Percentiles rank a stretch among this genome's conserved stretches.
These are phyloP conservation scores for Rubia tinctorum DNA, from an alignment of 305 asterid species.

Conservation along the genomic window DNA sequence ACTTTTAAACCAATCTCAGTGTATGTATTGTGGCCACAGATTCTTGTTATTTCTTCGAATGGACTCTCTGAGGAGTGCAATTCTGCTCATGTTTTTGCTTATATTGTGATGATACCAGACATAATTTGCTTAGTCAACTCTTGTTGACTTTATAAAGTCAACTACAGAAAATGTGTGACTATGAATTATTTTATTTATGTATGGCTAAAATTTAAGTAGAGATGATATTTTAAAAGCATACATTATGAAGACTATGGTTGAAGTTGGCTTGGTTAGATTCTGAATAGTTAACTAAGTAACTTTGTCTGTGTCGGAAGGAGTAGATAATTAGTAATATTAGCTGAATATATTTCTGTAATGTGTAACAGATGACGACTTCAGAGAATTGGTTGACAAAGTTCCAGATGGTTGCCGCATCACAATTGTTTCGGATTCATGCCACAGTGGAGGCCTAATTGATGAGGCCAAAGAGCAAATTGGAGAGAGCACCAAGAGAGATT, in stretches of 20 bases:
- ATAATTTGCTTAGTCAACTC: background rate
- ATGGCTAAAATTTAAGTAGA: too few species aligned
- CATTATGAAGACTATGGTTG: background rate
- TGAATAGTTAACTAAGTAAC: background rate
- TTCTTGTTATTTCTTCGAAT: background rate
- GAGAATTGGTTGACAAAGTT: slow-evolving; percentile 81
- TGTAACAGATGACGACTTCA: slow-evolving; percentile 81
- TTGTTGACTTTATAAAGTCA: background rate
- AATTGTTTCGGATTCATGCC: slow-evolving; percentile 90
- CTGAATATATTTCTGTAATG: background rate
- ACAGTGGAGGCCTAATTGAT: slow-evolving; percentile 92
- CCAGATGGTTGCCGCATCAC: slow-evolving; percentile 82
- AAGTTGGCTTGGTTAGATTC: background rate
- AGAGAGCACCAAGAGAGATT: slow-evolving; percentile 51
- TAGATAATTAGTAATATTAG: background rate
- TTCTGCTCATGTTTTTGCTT: background rate
- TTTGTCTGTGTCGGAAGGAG: background rate
- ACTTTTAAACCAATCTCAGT: background rate
- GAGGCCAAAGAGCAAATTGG: slow-evolving; percentile 96
- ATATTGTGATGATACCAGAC: background rate
- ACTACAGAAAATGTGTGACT: background rate
- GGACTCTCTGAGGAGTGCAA: background rate
- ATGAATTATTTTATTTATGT: too few species aligned
- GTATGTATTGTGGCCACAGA: background rate
- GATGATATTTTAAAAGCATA: background rate